phyloP scores from a whole-genome alignment of 2,329 filamentous ascomycete genomes.

The Penicillium psychrosexuale region DNA sequence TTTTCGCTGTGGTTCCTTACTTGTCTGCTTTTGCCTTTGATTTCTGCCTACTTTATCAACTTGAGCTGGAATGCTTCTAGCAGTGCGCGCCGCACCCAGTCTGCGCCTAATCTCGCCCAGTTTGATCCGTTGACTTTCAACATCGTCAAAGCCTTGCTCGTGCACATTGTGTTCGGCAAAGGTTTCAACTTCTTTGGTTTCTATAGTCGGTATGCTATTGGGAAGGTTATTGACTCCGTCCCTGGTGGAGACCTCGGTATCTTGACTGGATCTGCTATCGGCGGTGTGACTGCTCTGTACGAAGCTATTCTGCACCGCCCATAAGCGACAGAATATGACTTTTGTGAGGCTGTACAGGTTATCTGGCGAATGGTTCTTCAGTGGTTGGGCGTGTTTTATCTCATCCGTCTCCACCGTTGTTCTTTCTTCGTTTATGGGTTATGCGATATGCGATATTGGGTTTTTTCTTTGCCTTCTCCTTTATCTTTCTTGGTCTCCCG shows the following conservation, averaged over 20 bases:
- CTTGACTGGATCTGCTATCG: constrained; percentile 42
- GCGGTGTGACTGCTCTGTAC: constrained; percentile 43
- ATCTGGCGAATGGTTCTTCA: constrained; percentile 3
- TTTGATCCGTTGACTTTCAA: constrained; percentile 90
- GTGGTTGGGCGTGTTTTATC: background rate
- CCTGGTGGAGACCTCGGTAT: constrained; percentile 41
- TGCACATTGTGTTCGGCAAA: constrained; percentile 73
- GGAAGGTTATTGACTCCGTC: constrained; percentile 38
- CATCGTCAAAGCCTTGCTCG: constrained; percentile 77
- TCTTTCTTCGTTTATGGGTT: constrained; percentile 12
- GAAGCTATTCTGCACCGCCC: constrained; percentile 46
- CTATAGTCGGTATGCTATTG: constrained; percentile 36
- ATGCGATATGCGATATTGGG: constrained; percentile 22
- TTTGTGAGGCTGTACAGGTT: constrained; percentile 17
- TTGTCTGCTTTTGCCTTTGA: constrained; percentile 64
- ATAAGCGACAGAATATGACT: constrained; percentile 17
- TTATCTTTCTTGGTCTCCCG: constrained; percentile 23
- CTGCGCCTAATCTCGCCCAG: constrained; percentile 20
- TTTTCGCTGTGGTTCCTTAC: constrained; percentile 73
- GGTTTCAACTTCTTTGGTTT: constrained; percentile 39
- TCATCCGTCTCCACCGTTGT: background rate
- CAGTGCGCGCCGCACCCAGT: constrained; percentile 26
- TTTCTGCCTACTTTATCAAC: constrained; percentile 88
- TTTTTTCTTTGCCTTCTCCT: constrained; percentile 5
- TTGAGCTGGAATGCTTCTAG: constrained; percentile 57